Conservation (phyloP, 208 protist species). For the Wallacemonas sp. region DNA sequence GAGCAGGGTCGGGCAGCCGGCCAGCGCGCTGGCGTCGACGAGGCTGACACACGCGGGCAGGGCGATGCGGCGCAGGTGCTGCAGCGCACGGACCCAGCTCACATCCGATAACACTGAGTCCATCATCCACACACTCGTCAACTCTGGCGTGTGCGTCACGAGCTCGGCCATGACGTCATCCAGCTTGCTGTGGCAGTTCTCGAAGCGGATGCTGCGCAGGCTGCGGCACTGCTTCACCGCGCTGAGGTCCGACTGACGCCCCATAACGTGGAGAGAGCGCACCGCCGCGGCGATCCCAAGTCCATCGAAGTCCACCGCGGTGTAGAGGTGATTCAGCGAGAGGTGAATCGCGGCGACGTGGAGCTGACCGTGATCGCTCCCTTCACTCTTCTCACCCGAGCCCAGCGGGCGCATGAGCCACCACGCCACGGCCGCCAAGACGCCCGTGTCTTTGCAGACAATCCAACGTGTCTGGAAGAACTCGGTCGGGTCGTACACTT, state of each 20-base stretch:
- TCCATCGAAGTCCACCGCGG: background rate
- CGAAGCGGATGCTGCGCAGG: background rate
- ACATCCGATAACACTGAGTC: background rate
- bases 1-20: constrained; percentile 8
- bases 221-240: background rate
- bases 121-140: background rate
- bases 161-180: background rate
- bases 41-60: background rate
- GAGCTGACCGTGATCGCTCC: background rate
- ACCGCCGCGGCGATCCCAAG: background rate
- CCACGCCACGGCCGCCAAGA: constrained; percentile 1
- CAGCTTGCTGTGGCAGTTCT: background rate
- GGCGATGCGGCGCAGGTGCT: background rate
- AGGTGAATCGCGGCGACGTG: background rate
- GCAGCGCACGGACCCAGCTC: background rate
- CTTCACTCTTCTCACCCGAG: background rate
- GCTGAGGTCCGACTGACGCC: background rate
- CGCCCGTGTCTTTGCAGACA: background rate
- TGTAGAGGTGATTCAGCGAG: background rate
- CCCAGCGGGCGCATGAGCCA: constrained; percentile 8
- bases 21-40: background rate
- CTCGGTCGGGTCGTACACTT: background rate
- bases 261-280: background rate
- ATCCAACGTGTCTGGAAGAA: constrained; percentile 3
- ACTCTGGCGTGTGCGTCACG: background rate